These are phyloP conservation scores for Mycena albidolilacea DNA, from an alignment of 768 basidiomycete species.

Conservation along the genomic window DNA sequence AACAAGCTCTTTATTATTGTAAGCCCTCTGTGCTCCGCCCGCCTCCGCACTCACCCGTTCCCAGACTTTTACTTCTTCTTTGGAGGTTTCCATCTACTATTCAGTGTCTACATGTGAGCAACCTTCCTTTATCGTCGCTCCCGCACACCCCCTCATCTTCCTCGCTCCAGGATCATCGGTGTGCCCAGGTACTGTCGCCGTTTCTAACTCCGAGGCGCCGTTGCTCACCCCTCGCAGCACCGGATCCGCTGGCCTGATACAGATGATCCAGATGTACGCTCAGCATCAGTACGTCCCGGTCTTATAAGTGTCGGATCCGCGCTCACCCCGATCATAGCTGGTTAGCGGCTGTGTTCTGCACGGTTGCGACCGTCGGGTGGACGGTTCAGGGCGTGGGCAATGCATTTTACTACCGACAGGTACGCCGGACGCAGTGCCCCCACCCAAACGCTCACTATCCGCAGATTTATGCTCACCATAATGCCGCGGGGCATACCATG, in stretches of 20 bases:
- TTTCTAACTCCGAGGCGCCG: slow-evolving; percentile 51
- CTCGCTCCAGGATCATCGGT: slow-evolving; percentile 84
- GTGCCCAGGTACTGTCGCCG: slow-evolving; percentile 78
- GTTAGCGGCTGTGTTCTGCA: slow-evolving; percentile 86
- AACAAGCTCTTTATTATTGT: slow-evolving; percentile 96
- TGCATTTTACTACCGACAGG: slow-evolving; percentile 85
- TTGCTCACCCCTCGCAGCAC: slow-evolving; percentile 66
- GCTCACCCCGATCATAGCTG: slow-evolving; percentile 52
- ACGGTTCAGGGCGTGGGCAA: slow-evolving; percentile 86
- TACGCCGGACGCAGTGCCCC: slow-evolving; percentile 49
- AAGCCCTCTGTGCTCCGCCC: slow-evolving; percentile 53
- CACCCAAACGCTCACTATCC: slow-evolving; percentile 25
- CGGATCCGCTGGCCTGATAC: slow-evolving; percentile 95
- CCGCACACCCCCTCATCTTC: slow-evolving; percentile 4
- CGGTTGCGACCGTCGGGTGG: slow-evolving; percentile 91
- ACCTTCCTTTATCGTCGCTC: slow-evolving; percentile 40
- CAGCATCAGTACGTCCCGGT: slow-evolving; percentile 84
- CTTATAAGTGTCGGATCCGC: slow-evolving; percentile 51
- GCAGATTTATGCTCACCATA: slow-evolving; percentile 85
- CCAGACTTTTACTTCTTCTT: slow-evolving; percentile 98
- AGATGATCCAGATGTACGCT: slow-evolving; percentile 87
- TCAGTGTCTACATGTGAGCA: slow-evolving; percentile 91
- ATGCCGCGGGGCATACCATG: slow-evolving; percentile 88
- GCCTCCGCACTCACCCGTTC: slow-evolving; percentile 47
- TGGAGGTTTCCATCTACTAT: slow-evolving; percentile 93